These are phyloP conservation scores for Aureobasidium subglaciale DNA, from an alignment of 2,329 filamentous ascomycete genomes.

Conservation along the genomic window DNA sequence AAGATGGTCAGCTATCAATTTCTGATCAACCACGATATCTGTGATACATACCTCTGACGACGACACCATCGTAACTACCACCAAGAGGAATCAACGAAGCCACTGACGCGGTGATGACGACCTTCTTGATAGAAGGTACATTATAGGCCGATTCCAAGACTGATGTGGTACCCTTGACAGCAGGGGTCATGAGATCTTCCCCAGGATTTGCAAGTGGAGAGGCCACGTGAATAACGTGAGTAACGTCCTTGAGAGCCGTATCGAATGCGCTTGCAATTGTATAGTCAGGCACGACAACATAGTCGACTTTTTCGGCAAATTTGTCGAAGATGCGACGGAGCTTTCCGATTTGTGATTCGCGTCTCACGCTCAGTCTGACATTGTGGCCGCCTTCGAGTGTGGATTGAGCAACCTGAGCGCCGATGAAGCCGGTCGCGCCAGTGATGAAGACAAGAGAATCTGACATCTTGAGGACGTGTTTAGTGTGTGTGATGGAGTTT, in stretches of 20 bases:
- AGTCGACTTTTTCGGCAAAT: constrained; percentile 7
- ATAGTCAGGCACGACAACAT: constrained; percentile 18
- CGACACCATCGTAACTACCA: background rate
- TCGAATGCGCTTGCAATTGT: constrained; percentile 17
- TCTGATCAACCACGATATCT: no score
- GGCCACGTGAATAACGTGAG: constrained; percentile 26
- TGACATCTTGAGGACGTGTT: no score
- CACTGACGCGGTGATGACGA: constrained; percentile 24
- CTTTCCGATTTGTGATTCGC: constrained; percentile 9
- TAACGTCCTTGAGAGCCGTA: constrained; percentile 20
- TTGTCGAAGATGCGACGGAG: background rate
- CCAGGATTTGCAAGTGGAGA: constrained; percentile 22
- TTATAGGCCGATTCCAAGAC: constrained; percentile 23
- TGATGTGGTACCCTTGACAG: constrained; percentile 22
- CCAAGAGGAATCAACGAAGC: constrained; percentile 19
- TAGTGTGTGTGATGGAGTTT: no score
- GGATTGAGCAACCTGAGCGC: constrained; percentile 21
- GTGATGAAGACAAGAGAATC: constrained; percentile 19
- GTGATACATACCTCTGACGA: background rate
- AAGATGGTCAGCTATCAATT: background rate
- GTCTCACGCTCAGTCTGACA: constrained; percentile 17
- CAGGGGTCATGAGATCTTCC: constrained; percentile 23
- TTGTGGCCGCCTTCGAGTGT: constrained; percentile 18
- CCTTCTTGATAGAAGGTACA: constrained; percentile 21
- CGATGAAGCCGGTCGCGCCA: constrained; percentile 26